Evolutionary conservation across 495 filamentous ascomycete species (phyloP), one percentile per base, ranked within the genome.

Genomic region (Sordaria brevicollis): DNA sequence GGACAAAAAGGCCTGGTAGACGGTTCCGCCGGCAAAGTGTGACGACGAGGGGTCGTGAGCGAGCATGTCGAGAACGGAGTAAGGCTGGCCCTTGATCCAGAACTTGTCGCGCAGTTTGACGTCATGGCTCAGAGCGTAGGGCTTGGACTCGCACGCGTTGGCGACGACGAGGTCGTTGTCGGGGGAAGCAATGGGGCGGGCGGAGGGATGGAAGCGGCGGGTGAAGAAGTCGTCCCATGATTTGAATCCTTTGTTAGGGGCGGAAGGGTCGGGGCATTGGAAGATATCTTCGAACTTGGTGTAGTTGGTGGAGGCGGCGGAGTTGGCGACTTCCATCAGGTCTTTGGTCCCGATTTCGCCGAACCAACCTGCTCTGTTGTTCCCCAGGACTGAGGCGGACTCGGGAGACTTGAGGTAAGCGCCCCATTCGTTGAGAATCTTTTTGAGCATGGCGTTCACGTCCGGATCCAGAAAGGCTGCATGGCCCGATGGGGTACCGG

Each of bases 211-310:
- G 67, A 91, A 85, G 2, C 81, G 54, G 17, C 91, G 86, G 0
- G 88, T 91, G 80, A 93, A 93, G 80, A 92, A 93, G 69, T 89
- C 82, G 70, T 93, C 90, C 91, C 91, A 93, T 1, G 89, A 92
- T 43, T 81, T 84, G 77, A 83, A 94, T 25, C 90, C 91, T 75
- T 86, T 80, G 71, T 89, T 72, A 62, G 79, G 76, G 2, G 80
- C 72, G 0, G 69, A 72, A 0, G 86, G 83, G 33, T 89, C 82
- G 35, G 35, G 35, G 71, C 86, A 87, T 8, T 78, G 29, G 71
- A 78, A 88, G 78, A 86, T 80, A 7, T 86, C 78, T 62, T 87
- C 82, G 71, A 89, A 88, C 19, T 74, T 79, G n/a, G n/a, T n/a
- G 67, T 80, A 76, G 13, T 74, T 69, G n/a, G 83, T 84, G 33